These are phyloP conservation scores for Penicillium fuscoglaucum DNA, from an alignment of 2,329 filamentous ascomycete species.

Conservation along the genomic window DNA sequence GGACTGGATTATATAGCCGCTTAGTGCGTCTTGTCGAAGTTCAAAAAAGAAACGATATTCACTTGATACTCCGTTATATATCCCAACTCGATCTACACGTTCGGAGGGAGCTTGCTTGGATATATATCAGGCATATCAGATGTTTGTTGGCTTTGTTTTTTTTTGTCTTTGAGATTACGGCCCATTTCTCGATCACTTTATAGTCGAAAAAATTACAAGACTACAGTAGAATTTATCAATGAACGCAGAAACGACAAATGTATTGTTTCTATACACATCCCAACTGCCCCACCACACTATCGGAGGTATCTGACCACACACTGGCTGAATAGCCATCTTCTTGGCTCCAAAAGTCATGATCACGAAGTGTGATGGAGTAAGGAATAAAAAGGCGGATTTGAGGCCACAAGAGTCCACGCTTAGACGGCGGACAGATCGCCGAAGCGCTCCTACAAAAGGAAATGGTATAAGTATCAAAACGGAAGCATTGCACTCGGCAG, in stretches of 20 bases:
- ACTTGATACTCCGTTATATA: not conserved
- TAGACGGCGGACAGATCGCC: constrained; percentile 95
- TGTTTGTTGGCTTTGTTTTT: not conserved
- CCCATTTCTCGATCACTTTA: not conserved
- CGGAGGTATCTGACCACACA: constrained; percentile 24
- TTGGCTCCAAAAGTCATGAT: constrained; percentile 33
- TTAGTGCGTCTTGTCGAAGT: not conserved
- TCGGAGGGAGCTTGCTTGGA: not conserved
- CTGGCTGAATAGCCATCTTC: constrained; percentile 23
- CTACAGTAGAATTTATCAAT: not conserved
- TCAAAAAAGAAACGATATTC: not conserved
- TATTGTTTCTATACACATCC: constrained; percentile 46
- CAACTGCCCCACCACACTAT: constrained; percentile 33
- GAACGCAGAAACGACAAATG: constrained; percentile 34
- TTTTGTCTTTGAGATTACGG: not conserved
- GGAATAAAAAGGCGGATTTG: constrained; percentile 33
- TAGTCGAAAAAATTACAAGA: not conserved
- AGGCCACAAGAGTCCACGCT: constrained; percentile 43
- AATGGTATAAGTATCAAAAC: constrained; percentile 7
- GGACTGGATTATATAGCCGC: not conserved
- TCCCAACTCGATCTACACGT: not conserved
- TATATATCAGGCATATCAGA: not conserved
- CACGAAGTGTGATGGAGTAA: constrained; percentile 33
- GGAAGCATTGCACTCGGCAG: not conserved
- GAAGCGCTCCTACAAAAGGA: constrained; percentile 81